A percentile compares a stretch with the other conserved stretches of the same genome.
These are phyloP conservation scores for Penicillium robsamsonii DNA, from an alignment of 495 filamentous ascomycete species.

Conservation along the genomic window DNA sequence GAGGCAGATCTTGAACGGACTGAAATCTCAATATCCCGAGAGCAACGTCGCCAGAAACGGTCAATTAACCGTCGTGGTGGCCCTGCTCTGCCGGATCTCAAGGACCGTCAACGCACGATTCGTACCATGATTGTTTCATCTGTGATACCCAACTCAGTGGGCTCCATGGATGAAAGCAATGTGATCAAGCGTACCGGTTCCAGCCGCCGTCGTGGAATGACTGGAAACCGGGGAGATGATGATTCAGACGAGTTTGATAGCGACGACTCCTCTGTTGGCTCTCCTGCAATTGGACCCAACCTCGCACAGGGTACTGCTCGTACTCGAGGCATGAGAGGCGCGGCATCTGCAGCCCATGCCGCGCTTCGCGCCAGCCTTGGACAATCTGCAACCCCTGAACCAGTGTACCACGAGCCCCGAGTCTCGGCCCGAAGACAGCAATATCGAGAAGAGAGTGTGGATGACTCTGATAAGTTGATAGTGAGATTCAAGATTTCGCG, in stretches of 20 bases:
- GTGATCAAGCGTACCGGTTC: conserved; percentile 75
- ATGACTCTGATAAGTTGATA: conserved; percentile 59
- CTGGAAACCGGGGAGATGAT: conserved; percentile 60
- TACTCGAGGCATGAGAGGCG: conserved; percentile 82
- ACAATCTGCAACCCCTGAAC: conserved; percentile 87
- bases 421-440: conserved; percentile 61
- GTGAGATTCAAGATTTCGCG: conserved; percentile 71
- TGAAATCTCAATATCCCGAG: conserved; percentile 87
- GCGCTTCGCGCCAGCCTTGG: conserved; percentile 71
- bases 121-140: conserved; percentile 87
- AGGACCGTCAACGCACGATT: conserved; percentile 89
- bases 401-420: conserved; percentile 65
- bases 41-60: conserved; percentile 90
- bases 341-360: conserved; percentile 76
- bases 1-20: conserved; percentile 87
- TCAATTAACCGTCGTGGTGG: conserved; percentile 92
- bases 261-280: conserved; percentile 82
- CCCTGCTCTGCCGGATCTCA: conserved; percentile 91
- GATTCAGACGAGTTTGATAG: conserved; percentile 86
- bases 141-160: conserved; percentile 82
- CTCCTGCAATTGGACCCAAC: conserved; percentile 68
- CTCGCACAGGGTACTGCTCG: conserved; percentile 75
- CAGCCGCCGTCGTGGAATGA: conserved; percentile 43
- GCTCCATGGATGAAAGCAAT: conserved; percentile 76
- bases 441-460: conserved; percentile 69